Conservation (phyloP, 73 alveolate genomes). For the Urostyla sp. region DNA sequence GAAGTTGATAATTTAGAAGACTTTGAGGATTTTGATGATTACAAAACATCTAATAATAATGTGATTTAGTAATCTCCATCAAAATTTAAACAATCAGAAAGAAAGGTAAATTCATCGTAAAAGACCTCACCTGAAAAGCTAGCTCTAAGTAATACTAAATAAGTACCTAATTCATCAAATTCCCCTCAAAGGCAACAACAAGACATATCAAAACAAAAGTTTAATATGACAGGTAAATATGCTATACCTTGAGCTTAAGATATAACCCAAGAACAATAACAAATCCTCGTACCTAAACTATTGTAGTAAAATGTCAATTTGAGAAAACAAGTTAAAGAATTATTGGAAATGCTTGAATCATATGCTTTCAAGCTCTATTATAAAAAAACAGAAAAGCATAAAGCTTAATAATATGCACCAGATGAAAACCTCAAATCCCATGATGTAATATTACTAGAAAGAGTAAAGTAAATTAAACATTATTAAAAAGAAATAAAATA, state of each 20-base stretch:
- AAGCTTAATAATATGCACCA: conserved; percentile 15
- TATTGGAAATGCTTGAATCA: conserved; percentile 16
- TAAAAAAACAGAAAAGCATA: not conserved
- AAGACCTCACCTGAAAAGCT: too few species aligned
- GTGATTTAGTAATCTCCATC: too few species aligned
- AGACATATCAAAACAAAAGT: too few species aligned
- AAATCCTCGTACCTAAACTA: conserved; percentile 25
- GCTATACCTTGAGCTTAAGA: conserved; percentile 34
- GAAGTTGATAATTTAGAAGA: too few species aligned
- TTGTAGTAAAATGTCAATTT: not conserved
- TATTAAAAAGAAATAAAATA: conserved; percentile 29
- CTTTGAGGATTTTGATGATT: too few species aligned
- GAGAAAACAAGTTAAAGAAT: not conserved
- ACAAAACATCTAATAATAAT: too few species aligned
- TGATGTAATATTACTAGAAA: conserved; percentile 12
- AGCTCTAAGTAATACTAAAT: too few species aligned
- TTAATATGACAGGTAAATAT: too few species aligned
- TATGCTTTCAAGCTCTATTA: conserved; percentile 1
- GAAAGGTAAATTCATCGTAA: too few species aligned
- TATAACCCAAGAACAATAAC: conserved; percentile 1
- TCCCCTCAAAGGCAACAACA: too few species aligned
- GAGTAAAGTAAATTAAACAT: conserved; percentile 7
- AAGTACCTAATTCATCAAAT: too few species aligned
- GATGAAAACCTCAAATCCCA: conserved; percentile 9
- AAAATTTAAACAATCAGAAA: too few species aligned